phyloP scores from a whole-genome alignment of 257 asterid genomes.

The Anisodus acutangulus region DNA sequence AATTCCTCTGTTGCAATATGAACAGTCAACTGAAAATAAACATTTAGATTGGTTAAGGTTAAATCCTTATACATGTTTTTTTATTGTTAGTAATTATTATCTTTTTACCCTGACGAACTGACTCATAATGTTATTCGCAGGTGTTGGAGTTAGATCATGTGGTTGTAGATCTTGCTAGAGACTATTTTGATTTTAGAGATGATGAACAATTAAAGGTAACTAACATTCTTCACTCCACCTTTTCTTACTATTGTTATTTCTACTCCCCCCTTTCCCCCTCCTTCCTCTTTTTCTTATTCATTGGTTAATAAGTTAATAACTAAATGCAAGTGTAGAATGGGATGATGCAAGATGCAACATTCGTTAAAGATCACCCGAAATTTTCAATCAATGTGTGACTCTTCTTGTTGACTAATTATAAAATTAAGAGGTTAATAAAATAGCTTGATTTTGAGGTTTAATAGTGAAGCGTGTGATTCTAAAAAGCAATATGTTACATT shows the following conservation, averaged over 20 bases:
- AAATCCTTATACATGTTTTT: background rate
- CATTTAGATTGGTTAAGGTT: background rate
- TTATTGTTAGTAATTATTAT: background rate
- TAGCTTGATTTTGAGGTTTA: background rate
- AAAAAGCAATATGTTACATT: background rate
- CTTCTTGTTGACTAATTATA: background rate
- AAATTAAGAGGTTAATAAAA: background rate
- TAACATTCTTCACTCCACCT: background rate
- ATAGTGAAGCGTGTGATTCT: background rate
- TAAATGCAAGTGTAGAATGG: background rate
- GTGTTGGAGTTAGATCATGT: constrained; percentile 82
- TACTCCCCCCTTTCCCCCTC: too few relatives aligned
- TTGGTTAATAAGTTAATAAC: background rate
- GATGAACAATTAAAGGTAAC: constrained; percentile 71
- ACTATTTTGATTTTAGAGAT: constrained; percentile 69
- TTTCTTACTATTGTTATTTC: background rate
- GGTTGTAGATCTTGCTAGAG: constrained; percentile 73
- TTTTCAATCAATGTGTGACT: background rate
- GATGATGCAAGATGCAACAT: background rate
- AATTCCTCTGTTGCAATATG: background rate
- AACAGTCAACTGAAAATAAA: background rate
- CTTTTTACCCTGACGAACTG: background rate
- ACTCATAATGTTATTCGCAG: constrained; percentile 52
- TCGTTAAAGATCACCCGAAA: background rate
- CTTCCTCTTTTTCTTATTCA: background rate